Conservation (phyloP, 2,329 filamentous ascomycete genomes). For the Penicillium sp. region DNA sequence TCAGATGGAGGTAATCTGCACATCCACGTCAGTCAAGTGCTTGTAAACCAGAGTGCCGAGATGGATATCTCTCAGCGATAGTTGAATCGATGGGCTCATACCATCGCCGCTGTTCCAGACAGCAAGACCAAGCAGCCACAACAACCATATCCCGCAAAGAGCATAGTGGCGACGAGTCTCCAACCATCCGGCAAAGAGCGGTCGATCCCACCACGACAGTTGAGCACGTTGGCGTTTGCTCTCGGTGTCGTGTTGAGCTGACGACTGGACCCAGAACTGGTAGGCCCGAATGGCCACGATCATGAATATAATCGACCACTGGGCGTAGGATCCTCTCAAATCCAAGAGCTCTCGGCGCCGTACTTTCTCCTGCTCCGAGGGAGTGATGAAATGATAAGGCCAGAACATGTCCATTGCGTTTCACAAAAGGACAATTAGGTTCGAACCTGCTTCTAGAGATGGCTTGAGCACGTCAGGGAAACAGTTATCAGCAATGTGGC, state of each 20-base stretch:
- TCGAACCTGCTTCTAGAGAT: too few species aligned
- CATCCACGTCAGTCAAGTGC: background rate
- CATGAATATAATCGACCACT: constrained; percentile 47
- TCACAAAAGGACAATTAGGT: background rate
- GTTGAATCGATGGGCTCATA: constrained; percentile 26
- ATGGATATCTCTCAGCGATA: too few species aligned
- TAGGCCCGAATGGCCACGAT: constrained; percentile 37
- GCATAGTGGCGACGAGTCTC: constrained; percentile 50
- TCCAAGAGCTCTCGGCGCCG: constrained; percentile 50
- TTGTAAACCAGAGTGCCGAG: too few species aligned
- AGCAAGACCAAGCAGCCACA: constrained; percentile 49
- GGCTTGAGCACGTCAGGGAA: too few species aligned
- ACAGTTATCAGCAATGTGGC: too few species aligned
- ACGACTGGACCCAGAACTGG: constrained; percentile 10
- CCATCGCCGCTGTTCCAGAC: constrained; percentile 50
- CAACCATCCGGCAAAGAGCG: constrained; percentile 36
- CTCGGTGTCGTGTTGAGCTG: constrained; percentile 2
- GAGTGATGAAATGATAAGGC: constrained; percentile 49
- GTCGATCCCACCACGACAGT: constrained; percentile 42
- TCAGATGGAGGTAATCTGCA: constrained; percentile 59
- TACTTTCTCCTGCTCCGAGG: constrained; percentile 46
- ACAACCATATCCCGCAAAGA: constrained; percentile 44
- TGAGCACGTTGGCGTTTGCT: constrained; percentile 7
- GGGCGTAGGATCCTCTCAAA: constrained; percentile 50
- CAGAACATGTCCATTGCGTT: constrained; percentile 26